Evolutionary conservation across 805 yeast species (phyloP).

Genomic region (Nakazawaea ernobii): DNA sequence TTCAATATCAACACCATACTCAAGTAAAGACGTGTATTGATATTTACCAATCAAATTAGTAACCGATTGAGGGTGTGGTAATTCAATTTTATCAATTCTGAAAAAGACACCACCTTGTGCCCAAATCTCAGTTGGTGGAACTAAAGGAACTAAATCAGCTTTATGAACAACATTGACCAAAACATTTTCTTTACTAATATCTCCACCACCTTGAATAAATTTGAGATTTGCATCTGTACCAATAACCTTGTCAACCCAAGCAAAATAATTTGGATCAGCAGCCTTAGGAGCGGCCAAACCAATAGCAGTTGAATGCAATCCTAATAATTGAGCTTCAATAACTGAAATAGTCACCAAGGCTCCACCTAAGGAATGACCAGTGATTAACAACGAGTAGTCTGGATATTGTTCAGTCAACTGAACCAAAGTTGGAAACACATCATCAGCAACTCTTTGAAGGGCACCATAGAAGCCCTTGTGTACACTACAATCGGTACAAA

Average conservation of each 20-base stretch:
- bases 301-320: slow-evolving; percentile 47
- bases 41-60: not conserved
- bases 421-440: slow-evolving; percentile 32
- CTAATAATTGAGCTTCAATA: slow-evolving; percentile 50
- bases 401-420: slow-evolving; percentile 31
- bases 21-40: not conserved
- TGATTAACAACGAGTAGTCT: slow-evolving; percentile 43
- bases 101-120: slow-evolving; percentile 49
- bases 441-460: slow-evolving; percentile 32
- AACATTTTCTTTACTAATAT: slow-evolving; percentile 25
- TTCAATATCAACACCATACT: not conserved
- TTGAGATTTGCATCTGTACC: slow-evolving; percentile 24
- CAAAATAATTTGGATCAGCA: slow-evolving; percentile 46
- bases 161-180: slow-evolving; percentile 51
- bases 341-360: slow-evolving; percentile 63
- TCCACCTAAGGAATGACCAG: slow-evolving; percentile 71
- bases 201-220: slow-evolving; percentile 22
- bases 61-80: slow-evolving; percentile 31
- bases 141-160: slow-evolving; percentile 50
- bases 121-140: slow-evolving; percentile 47
- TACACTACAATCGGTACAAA: slow-evolving; percentile 21
- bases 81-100: slow-evolving; percentile 28
- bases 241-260: slow-evolving; percentile 48
- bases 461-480: slow-evolving; percentile 61
- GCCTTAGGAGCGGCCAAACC: slow-evolving; percentile 62